A percentile compares a stretch with the other conserved stretches of the same genome.
Evolutionary conservation across 768 basidiomycete species (phyloP).

Genomic region (Leccinum boreale): DNA sequence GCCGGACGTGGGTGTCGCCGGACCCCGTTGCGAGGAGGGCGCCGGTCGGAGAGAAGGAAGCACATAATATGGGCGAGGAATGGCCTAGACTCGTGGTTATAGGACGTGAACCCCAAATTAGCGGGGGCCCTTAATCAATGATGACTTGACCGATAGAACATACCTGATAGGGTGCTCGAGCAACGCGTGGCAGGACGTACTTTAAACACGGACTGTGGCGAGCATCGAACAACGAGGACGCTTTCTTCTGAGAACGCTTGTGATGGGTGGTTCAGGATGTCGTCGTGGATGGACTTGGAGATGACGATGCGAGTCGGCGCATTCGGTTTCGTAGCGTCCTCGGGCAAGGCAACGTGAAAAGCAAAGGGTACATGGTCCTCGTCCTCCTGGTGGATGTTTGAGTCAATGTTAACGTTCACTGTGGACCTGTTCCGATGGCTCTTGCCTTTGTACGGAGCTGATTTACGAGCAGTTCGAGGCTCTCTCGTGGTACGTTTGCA

Average conservation of each 20-base stretch:
- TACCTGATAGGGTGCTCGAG: slow-evolving; percentile 87
- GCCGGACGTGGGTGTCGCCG: slow-evolving; percentile 86
- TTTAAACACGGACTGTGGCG: slow-evolving; percentile 94
- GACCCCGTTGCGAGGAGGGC: slow-evolving; percentile 90
- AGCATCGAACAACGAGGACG: slow-evolving; percentile 82
- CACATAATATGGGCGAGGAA: slow-evolving; percentile 89
- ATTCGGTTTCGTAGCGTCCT: slow-evolving; percentile 43
- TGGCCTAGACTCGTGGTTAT: slow-evolving; percentile 55
- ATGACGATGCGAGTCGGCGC: slow-evolving; percentile 79
- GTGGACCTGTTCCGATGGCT: not conserved
- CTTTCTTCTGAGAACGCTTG: slow-evolving; percentile 80
- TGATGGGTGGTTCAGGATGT: slow-evolving; percentile 73
- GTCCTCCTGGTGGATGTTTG: slow-evolving; percentile 28
- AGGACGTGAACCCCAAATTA: slow-evolving; percentile 5
- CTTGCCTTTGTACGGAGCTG: slow-evolving; percentile 73
- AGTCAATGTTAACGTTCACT: not conserved
- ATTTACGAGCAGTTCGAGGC: slow-evolving; percentile 86
- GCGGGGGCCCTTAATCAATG: slow-evolving; percentile 5
- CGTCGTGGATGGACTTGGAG: slow-evolving; percentile 77
- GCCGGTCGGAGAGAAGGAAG: slow-evolving; percentile 94
- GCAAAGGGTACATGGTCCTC: slow-evolving; percentile 93
- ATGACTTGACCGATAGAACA: slow-evolving; percentile 7
- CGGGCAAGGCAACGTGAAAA: slow-evolving; percentile 80
- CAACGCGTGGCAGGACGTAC: slow-evolving; percentile 94
- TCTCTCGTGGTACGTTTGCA: slow-evolving; percentile 81